Conservation (phyloP, 2,329 filamentous ascomycete genomes). For the Cladosporium sp. region DNA sequence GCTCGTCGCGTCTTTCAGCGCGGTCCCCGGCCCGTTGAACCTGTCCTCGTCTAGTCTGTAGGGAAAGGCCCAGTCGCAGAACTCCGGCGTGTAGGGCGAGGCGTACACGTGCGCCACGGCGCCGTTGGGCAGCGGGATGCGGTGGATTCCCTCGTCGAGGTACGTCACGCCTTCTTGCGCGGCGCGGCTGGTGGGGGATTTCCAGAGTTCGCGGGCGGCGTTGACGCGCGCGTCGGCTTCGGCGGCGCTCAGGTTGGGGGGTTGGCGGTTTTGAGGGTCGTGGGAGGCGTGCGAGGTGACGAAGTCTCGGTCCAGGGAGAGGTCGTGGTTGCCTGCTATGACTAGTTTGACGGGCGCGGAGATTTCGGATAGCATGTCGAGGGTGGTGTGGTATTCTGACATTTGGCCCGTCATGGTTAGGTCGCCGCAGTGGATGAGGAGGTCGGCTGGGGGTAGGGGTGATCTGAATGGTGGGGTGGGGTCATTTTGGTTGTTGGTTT, state of each 20-base stretch:
- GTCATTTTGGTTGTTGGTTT: neutral
- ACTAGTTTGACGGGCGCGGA: slow-evolving; percentile 57
- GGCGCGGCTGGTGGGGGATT: slow-evolving; percentile 29
- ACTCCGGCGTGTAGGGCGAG: slow-evolving; percentile 53
- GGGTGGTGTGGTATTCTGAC: slow-evolving; percentile 44
- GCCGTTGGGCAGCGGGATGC: slow-evolving; percentile 46
- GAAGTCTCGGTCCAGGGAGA: slow-evolving; percentile 46
- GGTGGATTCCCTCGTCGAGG: slow-evolving; percentile 51
- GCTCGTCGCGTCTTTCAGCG: slow-evolving; percentile 29
- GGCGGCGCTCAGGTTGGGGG: slow-evolving; percentile 2
- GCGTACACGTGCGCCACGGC: slow-evolving; percentile 51
- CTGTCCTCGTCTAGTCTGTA: slow-evolving; percentile 50
- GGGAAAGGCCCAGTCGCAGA: slow-evolving; percentile 53
- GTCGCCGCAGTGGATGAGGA: slow-evolving; percentile 57
- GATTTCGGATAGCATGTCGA: slow-evolving; percentile 46
- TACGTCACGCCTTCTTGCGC: slow-evolving; percentile 46
- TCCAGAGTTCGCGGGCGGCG: slow-evolving; percentile 22
- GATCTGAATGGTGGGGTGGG: slow-evolving; percentile 17
- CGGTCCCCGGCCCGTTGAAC: slow-evolving; percentile 41
- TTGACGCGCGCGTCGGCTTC: slow-evolving; percentile 11
- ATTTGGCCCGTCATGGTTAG: slow-evolving; percentile 50
- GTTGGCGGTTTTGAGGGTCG: slow-evolving; percentile 9
- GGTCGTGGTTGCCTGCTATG: slow-evolving; percentile 61
- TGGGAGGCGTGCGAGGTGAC: slow-evolving; percentile 15
- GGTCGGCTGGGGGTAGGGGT: slow-evolving; percentile 49